A percentile compares a stretch with the other conserved stretches of the same genome.
These are phyloP conservation scores for Leccinum longicurvipes DNA, from an alignment of 768 basidiomycete genomes.

Conservation along the genomic window DNA sequence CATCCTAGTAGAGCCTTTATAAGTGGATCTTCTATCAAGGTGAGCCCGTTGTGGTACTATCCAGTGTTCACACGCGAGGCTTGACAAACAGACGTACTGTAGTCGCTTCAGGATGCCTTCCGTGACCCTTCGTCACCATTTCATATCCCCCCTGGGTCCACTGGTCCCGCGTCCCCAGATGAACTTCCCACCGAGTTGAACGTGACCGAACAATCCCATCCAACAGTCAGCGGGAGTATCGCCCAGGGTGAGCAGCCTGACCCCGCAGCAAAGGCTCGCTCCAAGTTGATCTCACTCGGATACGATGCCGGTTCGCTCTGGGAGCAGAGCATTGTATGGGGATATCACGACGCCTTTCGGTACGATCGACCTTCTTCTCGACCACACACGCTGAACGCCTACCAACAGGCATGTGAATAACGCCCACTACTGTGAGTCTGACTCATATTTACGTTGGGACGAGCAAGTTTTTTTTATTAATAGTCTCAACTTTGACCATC, in stretches of 20 bases:
- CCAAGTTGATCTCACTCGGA: constrained; percentile 43
- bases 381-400: not conserved
- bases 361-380: constrained; percentile 22
- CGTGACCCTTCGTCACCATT: constrained; percentile 65
- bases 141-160: constrained; percentile 54
- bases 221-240: not conserved
- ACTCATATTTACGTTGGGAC: not conserved
- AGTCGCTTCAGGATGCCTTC: constrained; percentile 64
- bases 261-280: constrained; percentile 37
- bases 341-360: constrained; percentile 78
- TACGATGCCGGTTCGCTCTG: constrained; percentile 68
- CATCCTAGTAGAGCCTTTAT: constrained; percentile 2
- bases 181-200: constrained; percentile 25
- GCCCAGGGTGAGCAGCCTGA: constrained; percentile 1
- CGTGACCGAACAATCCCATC: not conserved
- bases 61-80: not conserved
- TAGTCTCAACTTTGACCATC: not conserved
- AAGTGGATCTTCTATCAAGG: constrained; percentile 30
- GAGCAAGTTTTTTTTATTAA: constrained; percentile 1
- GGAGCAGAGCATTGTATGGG: constrained; percentile 78
- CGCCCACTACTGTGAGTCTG: constrained; percentile 57
- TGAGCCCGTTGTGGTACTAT: not conserved
- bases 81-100: not conserved
- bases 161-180: constrained; percentile 60
- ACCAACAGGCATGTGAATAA: constrained; percentile 78